Evolutionary conservation across 2,329 filamentous ascomycete genomes (phyloP), one percentile per base, ranked within the genome.

Genomic region (Leptographium flavum): DNA sequence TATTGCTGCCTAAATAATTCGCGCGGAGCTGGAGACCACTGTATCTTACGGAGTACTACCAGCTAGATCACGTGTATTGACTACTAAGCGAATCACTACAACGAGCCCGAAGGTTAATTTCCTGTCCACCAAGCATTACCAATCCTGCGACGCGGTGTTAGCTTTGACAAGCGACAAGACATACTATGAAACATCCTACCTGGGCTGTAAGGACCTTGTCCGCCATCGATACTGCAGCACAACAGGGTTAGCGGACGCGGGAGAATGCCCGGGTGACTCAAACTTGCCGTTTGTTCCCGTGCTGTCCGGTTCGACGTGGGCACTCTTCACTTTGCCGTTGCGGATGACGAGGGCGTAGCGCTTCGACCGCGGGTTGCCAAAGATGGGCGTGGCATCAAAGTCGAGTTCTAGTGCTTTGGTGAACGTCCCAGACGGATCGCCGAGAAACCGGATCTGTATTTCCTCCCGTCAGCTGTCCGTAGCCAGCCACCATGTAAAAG

Each of bases 291-390:
- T 71, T 41, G 87, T 74, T 30, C 87, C 86, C 33, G 84, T 92
- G 66, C 84, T 88, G 63, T 95, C 88, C 11, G 87, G 81, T 71
- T 95, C 90, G 43, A 94, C 76, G 56, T 87, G 78, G 19, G 82
- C 74, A 56, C 81, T 76, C 65, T 81, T 82, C 55, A 95, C 83
- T 65, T 86, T 87, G 53, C 90, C 88, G 55, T 93, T 68, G 66
- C 94, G 80, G 43, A 93, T 69, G 43, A 88, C 73, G 45, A 94
- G 70, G 19, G 84, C 87, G 58, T 94, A 95, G 42, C 90, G 77
- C 77, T 94, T 94, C 65, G 83, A 83, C 52, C 90, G 79, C 55
- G 76, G 68, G 55, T 81, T 80, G 37, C 90, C 90, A 56, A 96
- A 92, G 60, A 94, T 76, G 45, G 82, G 70, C 13, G 74, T 70